Evolutionary conservation across 2,329 filamentous ascomycete genomes (phyloP).

Genomic region (Sporothrix euskadiensis): DNA sequence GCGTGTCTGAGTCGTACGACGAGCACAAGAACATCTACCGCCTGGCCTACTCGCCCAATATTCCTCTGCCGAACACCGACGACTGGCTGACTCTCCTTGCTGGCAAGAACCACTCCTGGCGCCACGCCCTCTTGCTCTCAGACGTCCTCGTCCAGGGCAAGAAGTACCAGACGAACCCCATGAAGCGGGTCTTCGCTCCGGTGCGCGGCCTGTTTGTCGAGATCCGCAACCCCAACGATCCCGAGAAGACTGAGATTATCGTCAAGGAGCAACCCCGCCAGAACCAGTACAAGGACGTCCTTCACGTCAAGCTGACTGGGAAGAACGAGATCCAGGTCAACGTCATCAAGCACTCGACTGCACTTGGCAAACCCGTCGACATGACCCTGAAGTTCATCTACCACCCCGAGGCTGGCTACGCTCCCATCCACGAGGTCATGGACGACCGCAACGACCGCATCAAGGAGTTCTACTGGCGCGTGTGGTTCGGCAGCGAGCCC

Average conservation of each 20-base stretch:
- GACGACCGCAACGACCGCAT: slow-evolving; percentile 92
- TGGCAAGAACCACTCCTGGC: slow-evolving; percentile 84
- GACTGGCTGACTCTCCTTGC: slow-evolving; percentile 88
- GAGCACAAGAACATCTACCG: slow-evolving; percentile 79
- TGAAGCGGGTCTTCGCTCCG: slow-evolving; percentile 87
- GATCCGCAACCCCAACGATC: slow-evolving; percentile 77
- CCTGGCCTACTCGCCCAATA: slow-evolving; percentile 71
- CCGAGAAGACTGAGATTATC: slow-evolving; percentile 77
- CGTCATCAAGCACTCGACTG: slow-evolving; percentile 90
- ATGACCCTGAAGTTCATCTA: slow-evolving; percentile 88
- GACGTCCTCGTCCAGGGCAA: slow-evolving; percentile 94
- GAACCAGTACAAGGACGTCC: slow-evolving; percentile 83
- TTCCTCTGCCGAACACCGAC: slow-evolving; percentile 73
- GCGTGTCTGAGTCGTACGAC: slow-evolving; percentile 78
- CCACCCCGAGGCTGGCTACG: slow-evolving; percentile 91
- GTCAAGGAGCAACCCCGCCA: slow-evolving; percentile 85
- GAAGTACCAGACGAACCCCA: slow-evolving; percentile 95
- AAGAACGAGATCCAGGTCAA: slow-evolving; percentile 82
- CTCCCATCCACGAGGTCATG: slow-evolving; percentile 98
- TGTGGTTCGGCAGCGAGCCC: slow-evolving; percentile 90
- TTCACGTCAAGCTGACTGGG: slow-evolving; percentile 75
- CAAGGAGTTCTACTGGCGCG: slow-evolving; percentile 98
- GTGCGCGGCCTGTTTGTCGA: slow-evolving; percentile 86
- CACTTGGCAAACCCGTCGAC: slow-evolving; percentile 76
- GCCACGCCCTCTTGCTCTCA: slow-evolving; percentile 88